These are phyloP conservation scores for Byssochlamys sp. DNA, from an alignment of 2,329 filamentous ascomycete genomes.

Conservation along the genomic window DNA sequence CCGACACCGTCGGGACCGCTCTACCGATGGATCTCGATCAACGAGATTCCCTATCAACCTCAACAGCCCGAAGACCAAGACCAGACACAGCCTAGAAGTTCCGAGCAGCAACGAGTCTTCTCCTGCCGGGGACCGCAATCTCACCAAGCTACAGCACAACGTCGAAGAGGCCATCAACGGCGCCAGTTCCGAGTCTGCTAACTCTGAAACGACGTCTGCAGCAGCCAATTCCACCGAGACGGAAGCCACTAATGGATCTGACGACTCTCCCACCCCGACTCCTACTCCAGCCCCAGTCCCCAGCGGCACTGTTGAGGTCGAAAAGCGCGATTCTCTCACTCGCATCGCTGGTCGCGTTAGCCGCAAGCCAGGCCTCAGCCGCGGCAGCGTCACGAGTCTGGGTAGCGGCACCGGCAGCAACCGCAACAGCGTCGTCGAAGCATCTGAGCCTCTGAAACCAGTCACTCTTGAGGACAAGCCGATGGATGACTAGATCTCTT, in stretches of 20 bases:
- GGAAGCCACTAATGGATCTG: conserved; percentile 11
- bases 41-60: conserved; percentile 79
- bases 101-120: conserved; percentile 50
- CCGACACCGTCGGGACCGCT: conserved; percentile 69
- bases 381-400: conserved; percentile 22
- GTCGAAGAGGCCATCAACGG: conserved; percentile 36
- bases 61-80: conserved; percentile 48
- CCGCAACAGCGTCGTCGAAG: conserved; percentile 25
- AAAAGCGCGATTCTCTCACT: conserved; percentile 58
- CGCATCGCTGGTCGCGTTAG: conserved; percentile 44
- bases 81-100: conserved; percentile 69
- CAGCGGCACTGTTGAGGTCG: conserved; percentile 25
- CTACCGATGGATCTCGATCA: conserved; percentile 58
- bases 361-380: conserved; percentile 40
- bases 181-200: conserved; percentile 22
- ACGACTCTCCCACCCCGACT: conserved; percentile 27
- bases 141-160: conserved; percentile 9
- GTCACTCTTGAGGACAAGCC: conserved; percentile 65
- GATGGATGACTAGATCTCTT: conserved; percentile 56
- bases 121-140: conserved; percentile 26
- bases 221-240: conserved; percentile 8
- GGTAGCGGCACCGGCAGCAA: conserved; percentile 20
- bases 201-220: conserved; percentile 19
- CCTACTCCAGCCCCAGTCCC: conserved; percentile 18
- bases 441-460: conserved; percentile 32